Evolutionary conservation across 805 yeast species (phyloP).

Genomic region (Jamesozyma jinghongensis): DNA sequence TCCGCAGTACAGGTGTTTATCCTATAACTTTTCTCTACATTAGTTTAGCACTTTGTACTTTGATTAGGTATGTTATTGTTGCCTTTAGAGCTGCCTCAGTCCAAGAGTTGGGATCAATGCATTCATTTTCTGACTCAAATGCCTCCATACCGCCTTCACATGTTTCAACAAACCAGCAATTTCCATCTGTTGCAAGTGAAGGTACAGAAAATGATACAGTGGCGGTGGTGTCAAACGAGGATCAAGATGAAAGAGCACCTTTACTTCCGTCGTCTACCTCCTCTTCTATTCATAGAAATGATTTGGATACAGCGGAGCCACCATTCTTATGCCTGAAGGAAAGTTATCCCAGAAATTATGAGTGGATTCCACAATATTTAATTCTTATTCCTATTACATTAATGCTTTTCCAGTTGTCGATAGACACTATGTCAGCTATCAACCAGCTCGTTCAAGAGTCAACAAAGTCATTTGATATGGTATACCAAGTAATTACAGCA

Average conservation of each 20-base stretch:
- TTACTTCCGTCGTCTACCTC: constrained; percentile 7
- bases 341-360: constrained; percentile 38
- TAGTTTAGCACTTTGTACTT: constrained; percentile 3
- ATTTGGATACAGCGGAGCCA: not conserved
- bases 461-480: constrained; percentile 32
- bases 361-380: constrained; percentile 73
- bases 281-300: not conserved
- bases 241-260: constrained; percentile 32
- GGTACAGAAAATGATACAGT: not conserved
- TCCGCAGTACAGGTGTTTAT: constrained; percentile 41
- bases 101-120: too few species aligned
- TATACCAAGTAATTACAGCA: constrained; percentile 28
- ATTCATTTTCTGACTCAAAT: not conserved
- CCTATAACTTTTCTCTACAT: constrained; percentile 38
- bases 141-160: too few species aligned
- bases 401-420: constrained; percentile 44
- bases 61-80: constrained; percentile 2
- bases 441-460: constrained; percentile 69
- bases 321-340: too few species aligned
- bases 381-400: constrained; percentile 57
- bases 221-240: constrained; percentile 4
- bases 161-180: not conserved
- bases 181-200: not conserved
- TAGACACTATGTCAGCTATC: constrained; percentile 36
- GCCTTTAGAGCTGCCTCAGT: not conserved